phyloP scores from a whole-genome alignment of 257 asterid species.

The Solanum habrochaites region DNA sequence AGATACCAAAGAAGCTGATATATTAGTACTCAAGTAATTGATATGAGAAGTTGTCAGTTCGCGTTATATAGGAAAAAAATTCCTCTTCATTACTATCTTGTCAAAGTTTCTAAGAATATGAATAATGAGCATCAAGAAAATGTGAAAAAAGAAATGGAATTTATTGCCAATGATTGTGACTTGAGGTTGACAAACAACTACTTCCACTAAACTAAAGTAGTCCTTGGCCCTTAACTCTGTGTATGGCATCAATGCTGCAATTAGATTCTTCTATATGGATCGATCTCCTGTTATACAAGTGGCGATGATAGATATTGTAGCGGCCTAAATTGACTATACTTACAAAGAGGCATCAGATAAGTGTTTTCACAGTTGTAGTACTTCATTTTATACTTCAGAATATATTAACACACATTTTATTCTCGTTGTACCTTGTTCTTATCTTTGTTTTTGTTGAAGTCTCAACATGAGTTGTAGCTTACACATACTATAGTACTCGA shows the following conservation, averaged over 20 bases:
- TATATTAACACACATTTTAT: background rate
- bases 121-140: background rate
- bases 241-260: conserved; percentile 1
- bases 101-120: background rate
- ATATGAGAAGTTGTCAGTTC: conserved; percentile 1
- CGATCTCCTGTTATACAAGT: background rate
- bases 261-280: background rate
- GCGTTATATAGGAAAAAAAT: conserved; percentile 18
- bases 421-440: background rate
- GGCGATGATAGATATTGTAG: background rate
- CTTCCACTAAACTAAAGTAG: background rate
- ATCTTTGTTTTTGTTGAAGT: background rate
- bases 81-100: background rate
- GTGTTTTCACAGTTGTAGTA: background rate
- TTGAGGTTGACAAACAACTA: background rate
- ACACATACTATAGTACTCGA: background rate
- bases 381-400: background rate
- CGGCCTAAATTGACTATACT: background rate
- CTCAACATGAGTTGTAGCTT: background rate
- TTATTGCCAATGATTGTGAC: conserved; percentile 3
- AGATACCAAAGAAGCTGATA: background rate
- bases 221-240: background rate
- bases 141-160: background rate
- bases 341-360: background rate
- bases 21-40: background rate